Conservation (phyloP, 2,329 filamentous ascomycete genomes). For the Fusarium sp. region DNA sequence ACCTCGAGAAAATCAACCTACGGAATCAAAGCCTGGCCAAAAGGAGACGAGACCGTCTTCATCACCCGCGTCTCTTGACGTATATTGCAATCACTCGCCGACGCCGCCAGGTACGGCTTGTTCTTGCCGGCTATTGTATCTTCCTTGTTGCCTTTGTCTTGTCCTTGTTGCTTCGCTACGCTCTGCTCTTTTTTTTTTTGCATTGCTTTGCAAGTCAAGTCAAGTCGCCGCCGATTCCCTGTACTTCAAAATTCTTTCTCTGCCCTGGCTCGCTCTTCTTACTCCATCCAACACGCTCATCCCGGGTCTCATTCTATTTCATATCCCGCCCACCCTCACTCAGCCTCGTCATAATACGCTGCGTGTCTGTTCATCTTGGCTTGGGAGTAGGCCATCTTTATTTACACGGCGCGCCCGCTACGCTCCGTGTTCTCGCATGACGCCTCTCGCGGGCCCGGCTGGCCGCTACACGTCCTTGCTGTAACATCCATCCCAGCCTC, state of each 20-base stretch:
- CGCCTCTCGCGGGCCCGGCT: slow-evolving; percentile 42
- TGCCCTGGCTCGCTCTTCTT: slow-evolving; percentile 42
- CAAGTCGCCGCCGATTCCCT: slow-evolving; percentile 40
- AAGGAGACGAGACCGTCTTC: slow-evolving; percentile 44
- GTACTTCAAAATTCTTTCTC: slow-evolving; percentile 47
- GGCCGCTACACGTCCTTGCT: slow-evolving; percentile 43
- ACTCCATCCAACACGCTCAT: slow-evolving; percentile 47
- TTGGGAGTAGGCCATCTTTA: not conserved
- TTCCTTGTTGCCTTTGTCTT: slow-evolving; percentile 14
- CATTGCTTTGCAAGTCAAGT: not conserved
- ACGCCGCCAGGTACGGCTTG: slow-evolving; percentile 5
- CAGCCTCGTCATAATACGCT: slow-evolving; percentile 27
- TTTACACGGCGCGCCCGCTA: slow-evolving; percentile 25
- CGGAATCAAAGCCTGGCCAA: slow-evolving; percentile 47
- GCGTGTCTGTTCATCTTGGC: slow-evolving; percentile 10
- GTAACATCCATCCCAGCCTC: slow-evolving; percentile 44
- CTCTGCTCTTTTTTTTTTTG: slow-evolving; percentile 27
- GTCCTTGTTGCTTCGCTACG: slow-evolving; percentile 21
- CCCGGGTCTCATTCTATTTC: slow-evolving; percentile 30
- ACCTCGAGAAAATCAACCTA: slow-evolving; percentile 51
- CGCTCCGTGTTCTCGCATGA: slow-evolving; percentile 39
- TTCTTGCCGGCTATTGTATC: not conserved
- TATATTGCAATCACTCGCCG: slow-evolving; percentile 5
- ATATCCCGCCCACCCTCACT: slow-evolving; percentile 34
- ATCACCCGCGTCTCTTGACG: slow-evolving; percentile 36